phyloP scores from a whole-genome alignment of 2,329 filamentous ascomycete species.

The Hawksworthiomyces lignivorus region DNA sequence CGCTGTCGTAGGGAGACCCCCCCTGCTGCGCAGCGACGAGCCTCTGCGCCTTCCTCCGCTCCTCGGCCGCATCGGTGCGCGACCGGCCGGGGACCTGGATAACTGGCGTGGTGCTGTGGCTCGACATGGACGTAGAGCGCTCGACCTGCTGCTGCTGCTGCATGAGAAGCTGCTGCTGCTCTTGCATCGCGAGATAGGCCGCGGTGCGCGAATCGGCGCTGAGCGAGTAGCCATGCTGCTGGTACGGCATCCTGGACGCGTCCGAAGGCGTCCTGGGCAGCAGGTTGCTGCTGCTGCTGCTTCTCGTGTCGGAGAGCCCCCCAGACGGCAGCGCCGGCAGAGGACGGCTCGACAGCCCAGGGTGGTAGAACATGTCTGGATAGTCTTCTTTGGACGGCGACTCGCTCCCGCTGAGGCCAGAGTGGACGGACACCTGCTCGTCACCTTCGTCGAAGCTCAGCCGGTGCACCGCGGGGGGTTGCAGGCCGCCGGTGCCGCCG shows the following conservation, averaged over 20 bases:
- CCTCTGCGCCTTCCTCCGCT: slow-evolving; percentile 47
- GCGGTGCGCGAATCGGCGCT: slow-evolving; percentile 38
- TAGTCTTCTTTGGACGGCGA: slow-evolving; percentile 66
- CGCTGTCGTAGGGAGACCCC: slow-evolving; percentile 41
- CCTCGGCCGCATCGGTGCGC: slow-evolving; percentile 84
- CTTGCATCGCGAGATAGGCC: slow-evolving; percentile 35
- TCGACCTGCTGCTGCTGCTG: slow-evolving; percentile 48
- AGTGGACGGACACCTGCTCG: slow-evolving; percentile 56
- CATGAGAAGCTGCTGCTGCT: slow-evolving; percentile 37
- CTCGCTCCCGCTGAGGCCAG: slow-evolving; percentile 52
- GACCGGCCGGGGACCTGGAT: slow-evolving; percentile 79
- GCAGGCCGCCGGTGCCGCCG: slow-evolving; percentile 80
- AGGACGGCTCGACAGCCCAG: slow-evolving; percentile 61
- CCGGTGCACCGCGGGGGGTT: slow-evolving; percentile 64
- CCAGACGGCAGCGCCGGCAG: slow-evolving; percentile 55
- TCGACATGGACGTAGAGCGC: slow-evolving; percentile 75
- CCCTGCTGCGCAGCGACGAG: slow-evolving; percentile 43
- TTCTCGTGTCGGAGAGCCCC: slow-evolving; percentile 46
- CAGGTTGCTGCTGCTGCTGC: slow-evolving; percentile 36
- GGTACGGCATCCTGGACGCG: slow-evolving; percentile 37
- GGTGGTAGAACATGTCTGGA: slow-evolving; percentile 90
- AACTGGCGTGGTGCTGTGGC: slow-evolving; percentile 71
- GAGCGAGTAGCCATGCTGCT: slow-evolving; percentile 43
- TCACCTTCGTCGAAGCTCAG: slow-evolving; percentile 92
- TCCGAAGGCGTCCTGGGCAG: slow-evolving; percentile 34